Evolutionary conservation across 208 protist species (phyloP), one percentile per base, ranked within the genome.

Genomic region (Acanthamoeba culbertsoni): DNA sequence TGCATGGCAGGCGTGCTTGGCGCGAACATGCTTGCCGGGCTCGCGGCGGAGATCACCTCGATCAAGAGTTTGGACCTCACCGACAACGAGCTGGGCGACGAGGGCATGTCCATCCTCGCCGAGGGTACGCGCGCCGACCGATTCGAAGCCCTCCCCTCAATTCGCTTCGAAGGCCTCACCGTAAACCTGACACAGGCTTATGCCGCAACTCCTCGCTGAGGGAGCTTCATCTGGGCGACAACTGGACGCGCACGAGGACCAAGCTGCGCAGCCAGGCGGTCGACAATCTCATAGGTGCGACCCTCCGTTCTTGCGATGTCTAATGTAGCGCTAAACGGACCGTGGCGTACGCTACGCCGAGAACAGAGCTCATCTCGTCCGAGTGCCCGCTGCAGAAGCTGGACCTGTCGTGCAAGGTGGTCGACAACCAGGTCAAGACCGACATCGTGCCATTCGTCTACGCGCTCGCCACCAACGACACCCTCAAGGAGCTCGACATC

Each of bases 71-170:
- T 96, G n/a, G 93, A 96, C 71, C 46, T 95, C 2, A 71, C 71
- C 23, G 93, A 96, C 45, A 96, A 96, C 79, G 95, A 96, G 31
- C 94, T 96, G 48, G 91, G 92, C 33, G 95, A 96, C 53, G 95
- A 96, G 51, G 95, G 95, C 84, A 94, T 96, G 46, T 86, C 93
- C 37, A 88, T 93, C 1, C 65, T 96, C 40, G 92, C 90, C 33
- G 86, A 95, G 2, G 95, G 88, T 62, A 40, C 35, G 35, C n/a
- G 23, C 4, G n/a, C n/a, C n/a, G n/a, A n/a, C n/a, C n/a, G n/a
- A n/a, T n/a, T n/a, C n/a, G n/a, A n/a, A n/a, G n/a, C 2, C 23
- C 59, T 37, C 57, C 33, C 57, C 59, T 28, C 59, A 7, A 23
- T 65, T 33, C n/a, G 1, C n/a, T n/a, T n/a, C n/a, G n/a, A n/a